Conservation (phyloP, 75 land plant species). For the Azolla pinnata region DNA sequence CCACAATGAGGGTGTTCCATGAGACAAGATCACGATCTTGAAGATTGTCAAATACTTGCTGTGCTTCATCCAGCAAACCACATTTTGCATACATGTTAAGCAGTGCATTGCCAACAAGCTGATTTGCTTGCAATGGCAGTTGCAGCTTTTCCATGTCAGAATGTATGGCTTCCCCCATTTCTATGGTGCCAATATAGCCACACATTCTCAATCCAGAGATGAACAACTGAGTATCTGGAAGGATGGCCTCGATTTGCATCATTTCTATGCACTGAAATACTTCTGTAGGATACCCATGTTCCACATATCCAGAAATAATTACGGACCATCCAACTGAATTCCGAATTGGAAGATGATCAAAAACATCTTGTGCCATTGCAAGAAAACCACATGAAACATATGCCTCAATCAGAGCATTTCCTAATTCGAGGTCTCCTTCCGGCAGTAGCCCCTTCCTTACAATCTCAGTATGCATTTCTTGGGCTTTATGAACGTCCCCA, state of each 20-base stretch:
- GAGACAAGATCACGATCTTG: conserved; percentile 2
- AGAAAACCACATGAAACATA: conserved; percentile 24
- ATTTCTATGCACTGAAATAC: conserved; percentile 19
- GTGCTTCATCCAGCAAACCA: conserved; percentile 8
- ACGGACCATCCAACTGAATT: conserved; percentile 51
- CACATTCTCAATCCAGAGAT: conserved; percentile 4
- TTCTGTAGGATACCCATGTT: conserved; percentile 12
- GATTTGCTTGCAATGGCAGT: neutral
- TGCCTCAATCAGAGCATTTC: conserved; percentile 32
- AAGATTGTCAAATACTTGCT: conserved; percentile 7
- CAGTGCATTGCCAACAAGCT: conserved; percentile 6
- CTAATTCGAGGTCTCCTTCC: conserved; percentile 8
- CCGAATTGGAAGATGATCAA: conserved; percentile 26
- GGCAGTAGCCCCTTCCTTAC: conserved; percentile 13
- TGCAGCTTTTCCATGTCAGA: neutral
- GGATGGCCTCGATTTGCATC: conserved; percentile 27
- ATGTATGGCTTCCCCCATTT: conserved; percentile 6
- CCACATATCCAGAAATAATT: conserved; percentile 33
- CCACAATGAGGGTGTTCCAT: conserved; percentile 9
- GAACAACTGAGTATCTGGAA: conserved; percentile 13
- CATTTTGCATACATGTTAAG: conserved; percentile 17
- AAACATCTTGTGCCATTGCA: conserved; percentile 24
- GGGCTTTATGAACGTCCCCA: neutral
- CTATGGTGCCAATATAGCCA: conserved; percentile 1
- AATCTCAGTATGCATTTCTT: conserved; percentile 15